phyloP scores from a whole-genome alignment of 768 basidiomycete species.

The Coprinopsis marcescibilis region DNA sequence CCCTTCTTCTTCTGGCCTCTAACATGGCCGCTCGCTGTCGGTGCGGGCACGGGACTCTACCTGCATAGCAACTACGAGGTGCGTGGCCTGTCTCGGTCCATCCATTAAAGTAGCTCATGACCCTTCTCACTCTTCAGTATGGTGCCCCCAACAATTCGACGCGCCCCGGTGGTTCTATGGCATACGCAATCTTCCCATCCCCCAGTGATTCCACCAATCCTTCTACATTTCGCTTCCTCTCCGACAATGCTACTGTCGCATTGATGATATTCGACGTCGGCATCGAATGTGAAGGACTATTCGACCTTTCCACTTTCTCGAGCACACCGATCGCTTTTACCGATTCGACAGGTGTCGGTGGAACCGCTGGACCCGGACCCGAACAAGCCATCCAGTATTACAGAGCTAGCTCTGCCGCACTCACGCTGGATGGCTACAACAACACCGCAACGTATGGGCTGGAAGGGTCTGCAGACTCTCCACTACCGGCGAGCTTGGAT shows the following conservation, averaged over 20 bases:
- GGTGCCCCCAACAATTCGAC: conserved; percentile 34
- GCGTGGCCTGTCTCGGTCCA: background rate
- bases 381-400: conserved; percentile 55
- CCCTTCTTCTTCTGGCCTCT: conserved; percentile 63
- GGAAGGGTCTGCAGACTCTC: conserved; percentile 12
- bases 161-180: conserved; percentile 40
- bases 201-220: conserved; percentile 21
- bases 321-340: conserved; percentile 22
- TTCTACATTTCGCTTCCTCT: conserved; percentile 37
- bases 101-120: background rate
- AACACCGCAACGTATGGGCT: conserved; percentile 41
- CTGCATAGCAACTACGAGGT: conserved; percentile 32
- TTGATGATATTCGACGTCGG: conserved; percentile 34
- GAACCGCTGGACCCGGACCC: conserved; percentile 35
- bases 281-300: conserved; percentile 36
- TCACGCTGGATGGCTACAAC: conserved; percentile 57
- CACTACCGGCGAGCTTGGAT: conserved; percentile 13
- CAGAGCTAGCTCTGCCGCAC: conserved; percentile 48
- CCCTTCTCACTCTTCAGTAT: conserved; percentile 26
- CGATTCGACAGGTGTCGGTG: conserved; percentile 6
- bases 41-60: conserved; percentile 19
- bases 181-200: conserved; percentile 36
- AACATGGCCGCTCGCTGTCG: conserved; percentile 33
- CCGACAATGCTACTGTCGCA: conserved; percentile 38
- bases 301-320: conserved; percentile 26